These are phyloP conservation scores for Aspergillus floridensis DNA, from an alignment of 2,329 filamentous ascomycete species.

Conservation along the genomic window DNA sequence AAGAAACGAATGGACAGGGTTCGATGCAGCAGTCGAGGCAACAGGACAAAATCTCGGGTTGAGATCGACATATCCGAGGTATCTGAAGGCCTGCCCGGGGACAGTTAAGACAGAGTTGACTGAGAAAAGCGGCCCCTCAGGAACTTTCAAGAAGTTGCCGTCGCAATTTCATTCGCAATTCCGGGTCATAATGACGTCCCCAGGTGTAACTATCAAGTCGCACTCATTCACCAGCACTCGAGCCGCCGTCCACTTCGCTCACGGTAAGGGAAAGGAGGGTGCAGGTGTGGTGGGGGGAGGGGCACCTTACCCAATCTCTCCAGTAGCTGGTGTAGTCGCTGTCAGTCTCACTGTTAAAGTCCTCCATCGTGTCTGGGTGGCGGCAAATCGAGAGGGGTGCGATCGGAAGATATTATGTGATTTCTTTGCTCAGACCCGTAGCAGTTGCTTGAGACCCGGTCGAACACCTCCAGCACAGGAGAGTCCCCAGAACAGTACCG, in stretches of 20 bases:
- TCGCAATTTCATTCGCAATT: too few relatives aligned
- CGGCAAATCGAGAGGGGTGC: background rate
- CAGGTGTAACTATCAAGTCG: background rate
- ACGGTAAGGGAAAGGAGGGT: slow-evolving; percentile 9
- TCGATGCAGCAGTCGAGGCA: background rate
- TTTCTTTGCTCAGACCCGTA: slow-evolving; percentile 18
- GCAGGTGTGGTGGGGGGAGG: background rate
- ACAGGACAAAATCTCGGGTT: too few relatives aligned
- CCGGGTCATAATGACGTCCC: background rate
- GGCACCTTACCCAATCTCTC: slow-evolving; percentile 87
- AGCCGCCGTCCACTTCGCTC: slow-evolving; percentile 10
- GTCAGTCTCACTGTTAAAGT: slow-evolving; percentile 96
- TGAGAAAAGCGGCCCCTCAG: background rate
- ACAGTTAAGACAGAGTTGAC: background rate
- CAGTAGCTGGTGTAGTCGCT: slow-evolving; percentile 99
- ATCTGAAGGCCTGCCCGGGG: background rate
- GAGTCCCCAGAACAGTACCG: slow-evolving; percentile 25
- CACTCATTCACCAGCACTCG: slow-evolving; percentile 9
- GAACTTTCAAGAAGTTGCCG: background rate
- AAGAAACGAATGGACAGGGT: background rate
- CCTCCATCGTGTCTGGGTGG: slow-evolving; percentile 67
- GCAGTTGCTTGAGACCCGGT: slow-evolving; percentile 22
- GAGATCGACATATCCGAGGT: background rate
- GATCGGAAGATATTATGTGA: slow-evolving; percentile 18
- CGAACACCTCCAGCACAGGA: slow-evolving; percentile 19